These are phyloP conservation scores for Zygotorulaspora chibaensis DNA, from an alignment of 805 yeast species.

Conservation along the genomic window DNA sequence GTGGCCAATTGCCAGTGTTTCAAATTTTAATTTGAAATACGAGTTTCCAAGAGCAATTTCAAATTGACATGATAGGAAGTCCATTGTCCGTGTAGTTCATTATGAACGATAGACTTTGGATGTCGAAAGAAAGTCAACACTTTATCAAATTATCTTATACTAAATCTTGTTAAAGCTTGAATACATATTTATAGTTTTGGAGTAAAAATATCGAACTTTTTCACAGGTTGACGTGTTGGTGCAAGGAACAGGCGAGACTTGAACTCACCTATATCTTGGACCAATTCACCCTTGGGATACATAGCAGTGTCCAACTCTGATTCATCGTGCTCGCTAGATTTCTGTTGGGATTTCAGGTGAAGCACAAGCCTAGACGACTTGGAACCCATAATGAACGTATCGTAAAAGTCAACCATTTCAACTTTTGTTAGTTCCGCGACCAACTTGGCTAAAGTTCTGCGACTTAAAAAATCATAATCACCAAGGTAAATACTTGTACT, in stretches of 20 bases:
- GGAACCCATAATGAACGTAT: constrained; percentile 39
- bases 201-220: constrained; percentile 24
- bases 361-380: constrained; percentile 46
- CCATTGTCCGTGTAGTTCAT: constrained; percentile 34
- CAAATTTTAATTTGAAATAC: constrained; percentile 30
- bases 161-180: not conserved
- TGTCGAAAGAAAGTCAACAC: constrained; percentile 39
- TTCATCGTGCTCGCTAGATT: constrained; percentile 26
- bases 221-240: constrained; percentile 56
- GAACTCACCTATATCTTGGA: constrained; percentile 49
- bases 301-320: constrained; percentile 22
- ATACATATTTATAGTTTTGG: constrained; percentile 13
- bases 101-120: constrained; percentile 34
- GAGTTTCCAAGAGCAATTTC: constrained; percentile 36
- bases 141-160: constrained; percentile 5
- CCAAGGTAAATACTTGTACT: constrained; percentile 71
- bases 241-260: constrained; percentile 52
- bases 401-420: constrained; percentile 55
- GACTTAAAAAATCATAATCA: constrained; percentile 66
- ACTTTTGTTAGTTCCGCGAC: constrained; percentile 50
- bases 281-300: constrained; percentile 48
- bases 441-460: constrained; percentile 52
- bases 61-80: constrained; percentile 37
- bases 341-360: constrained; percentile 53
- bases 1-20: constrained; percentile 39